Evolutionary conservation across 2,329 filamentous ascomycete species (phyloP), one percentile per base, ranked within the genome.

Genomic region (Ophiostoma ulmi): DNA sequence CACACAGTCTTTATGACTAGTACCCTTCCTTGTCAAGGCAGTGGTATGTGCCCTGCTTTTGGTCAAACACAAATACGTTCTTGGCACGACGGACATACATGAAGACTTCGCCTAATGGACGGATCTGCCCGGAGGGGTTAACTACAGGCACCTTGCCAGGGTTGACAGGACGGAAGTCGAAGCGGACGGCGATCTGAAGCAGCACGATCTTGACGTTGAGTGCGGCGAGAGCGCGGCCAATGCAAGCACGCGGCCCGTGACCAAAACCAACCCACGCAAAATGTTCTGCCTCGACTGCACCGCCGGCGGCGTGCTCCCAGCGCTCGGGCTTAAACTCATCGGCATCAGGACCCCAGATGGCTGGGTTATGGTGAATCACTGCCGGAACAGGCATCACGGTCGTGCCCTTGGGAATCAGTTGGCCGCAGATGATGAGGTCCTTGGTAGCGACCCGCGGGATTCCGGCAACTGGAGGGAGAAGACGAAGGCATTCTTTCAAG

Each of bases 151-250:
- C 38, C n/a, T 41, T 55, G 36, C 36, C 41, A 22, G 44, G 38
- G 35, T 68, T 10, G 8, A 44, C 26, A 4, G 67, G 48, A 20
- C 36, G 35, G 22, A 67, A 66, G 20, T 65, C 55, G 20, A 80
- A 81, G 31, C 74, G 74, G 3, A 73, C 72, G 36, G 80, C 72
- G 65, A 81, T 70, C 71, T 78, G 77, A 3, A 77, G 72, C 13
- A 82, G 52, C 6, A 80, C 75, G 4, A 75, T 73, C 75, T 82
- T 82, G 73, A 81, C 78, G 74, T 81, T 80, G 68, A 81, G 71
- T 67, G 79, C 71, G 0, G 80, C 76, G 79, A 78, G 11, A 74
- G 76, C 64, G 70, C 77, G 77, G 14, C 80, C 80, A 41, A 81
- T 80, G 73, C 80, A 82, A 63, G 77, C 76, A 17, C 80, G 75